Conservation (phyloP, 1,284 basidiomycete genomes). For the Moesziomyces aphidis region DNA sequence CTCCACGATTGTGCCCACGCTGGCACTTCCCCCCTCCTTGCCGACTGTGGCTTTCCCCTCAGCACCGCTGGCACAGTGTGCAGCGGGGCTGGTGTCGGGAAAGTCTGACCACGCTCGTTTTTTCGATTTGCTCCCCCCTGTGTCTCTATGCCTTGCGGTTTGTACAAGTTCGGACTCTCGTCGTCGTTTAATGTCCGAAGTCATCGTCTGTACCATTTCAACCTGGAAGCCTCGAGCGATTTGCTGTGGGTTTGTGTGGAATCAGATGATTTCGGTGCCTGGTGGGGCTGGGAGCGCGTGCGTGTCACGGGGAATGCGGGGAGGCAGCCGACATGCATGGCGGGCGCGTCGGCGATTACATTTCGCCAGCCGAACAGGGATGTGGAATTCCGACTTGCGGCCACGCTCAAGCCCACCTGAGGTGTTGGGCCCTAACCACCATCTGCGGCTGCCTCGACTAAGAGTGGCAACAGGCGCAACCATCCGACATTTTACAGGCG, state of each 20-base stretch:
- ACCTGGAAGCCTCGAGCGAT: neutral
- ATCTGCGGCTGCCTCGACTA: neutral
- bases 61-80: neutral
- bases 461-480: no score
- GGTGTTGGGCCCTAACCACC: neutral
- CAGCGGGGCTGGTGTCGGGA: neutral
- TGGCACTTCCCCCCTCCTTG: neutral
- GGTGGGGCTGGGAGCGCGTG: no score
- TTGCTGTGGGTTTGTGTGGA: neutral
- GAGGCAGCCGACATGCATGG: neutral
- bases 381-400: no score
- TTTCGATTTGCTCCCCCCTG: neutral
- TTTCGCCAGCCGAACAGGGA: neutral
- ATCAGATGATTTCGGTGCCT: conserved; percentile 5
- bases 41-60: neutral
- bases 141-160: neutral
- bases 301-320: conserved; percentile 9
- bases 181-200: neutral
- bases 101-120: conserved; percentile 13
- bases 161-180: neutral
- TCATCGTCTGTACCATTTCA: neutral
- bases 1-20: no score
- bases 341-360: neutral
- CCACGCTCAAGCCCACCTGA: neutral
- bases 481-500: no score